A percentile compares a stretch with the other conserved stretches of the same genome.
phyloP scores from a whole-genome alignment of 371 early-diverging fungal genomes.

The Amoeboaphelidium protococcarum region DNA sequence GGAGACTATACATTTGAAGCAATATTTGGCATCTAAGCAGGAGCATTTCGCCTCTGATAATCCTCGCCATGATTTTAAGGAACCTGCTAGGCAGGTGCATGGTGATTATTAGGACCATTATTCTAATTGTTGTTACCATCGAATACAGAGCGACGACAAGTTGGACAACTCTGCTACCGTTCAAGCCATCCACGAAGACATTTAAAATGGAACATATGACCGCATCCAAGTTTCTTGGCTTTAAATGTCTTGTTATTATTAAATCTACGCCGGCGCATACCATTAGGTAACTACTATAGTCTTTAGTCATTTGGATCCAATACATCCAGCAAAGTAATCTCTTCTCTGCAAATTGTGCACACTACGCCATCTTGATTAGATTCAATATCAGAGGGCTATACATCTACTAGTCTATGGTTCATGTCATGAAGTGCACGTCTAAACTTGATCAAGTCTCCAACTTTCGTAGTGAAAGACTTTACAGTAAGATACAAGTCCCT shows the following conservation, averaged over 20 bases:
- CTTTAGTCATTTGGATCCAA: neutral
- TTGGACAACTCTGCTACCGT: constrained; percentile 93
- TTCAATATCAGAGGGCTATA: constrained; percentile 54
- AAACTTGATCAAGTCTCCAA: constrained; percentile 61
- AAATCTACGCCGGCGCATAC: too few relatives aligned
- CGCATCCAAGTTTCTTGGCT: constrained; percentile 84
- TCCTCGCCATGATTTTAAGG: too few relatives aligned
- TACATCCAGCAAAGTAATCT: constrained; percentile 49
- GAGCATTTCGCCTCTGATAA: too few relatives aligned
- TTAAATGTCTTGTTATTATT: too few relatives aligned
- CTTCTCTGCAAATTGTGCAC: constrained; percentile 90
- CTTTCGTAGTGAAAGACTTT: constrained; percentile 58
- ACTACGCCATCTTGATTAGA: constrained; percentile 47
- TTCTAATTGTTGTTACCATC: neutral
- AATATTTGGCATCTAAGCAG: too few relatives aligned
- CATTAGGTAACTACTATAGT: too few relatives aligned
- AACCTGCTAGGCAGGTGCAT: too few relatives aligned
- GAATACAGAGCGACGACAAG: constrained; percentile 24
- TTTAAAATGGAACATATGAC: constrained; percentile 90
- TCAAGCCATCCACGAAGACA: constrained; percentile 96
- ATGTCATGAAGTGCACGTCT: constrained; percentile 77
- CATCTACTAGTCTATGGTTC: constrained; percentile 74
- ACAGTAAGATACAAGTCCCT: constrained; percentile 82
- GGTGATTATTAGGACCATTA: neutral
- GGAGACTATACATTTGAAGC: too few relatives aligned